Evolutionary conservation across 2,329 filamentous ascomycete genomes (phyloP).

Genomic region (Albifimbria verrucaria): DNA sequence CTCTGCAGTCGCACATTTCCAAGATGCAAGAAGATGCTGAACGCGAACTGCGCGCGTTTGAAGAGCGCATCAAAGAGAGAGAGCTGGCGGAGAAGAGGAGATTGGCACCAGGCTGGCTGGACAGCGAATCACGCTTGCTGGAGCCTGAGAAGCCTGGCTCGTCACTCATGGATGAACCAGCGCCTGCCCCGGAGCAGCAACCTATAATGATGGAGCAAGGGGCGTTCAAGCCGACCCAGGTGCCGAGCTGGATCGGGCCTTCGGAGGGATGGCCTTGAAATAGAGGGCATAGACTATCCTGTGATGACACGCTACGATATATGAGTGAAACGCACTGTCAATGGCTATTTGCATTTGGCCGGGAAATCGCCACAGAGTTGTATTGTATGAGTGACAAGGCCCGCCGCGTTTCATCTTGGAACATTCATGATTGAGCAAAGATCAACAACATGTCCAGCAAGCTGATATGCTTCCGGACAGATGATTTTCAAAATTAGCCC

Average conservation of each 20-base stretch:
- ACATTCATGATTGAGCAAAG: no score
- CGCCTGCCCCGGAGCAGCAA: background rate
- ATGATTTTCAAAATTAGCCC: no score
- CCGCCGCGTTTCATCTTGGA: no score
- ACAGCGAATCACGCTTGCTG: constrained; percentile 67
- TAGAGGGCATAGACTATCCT: constrained; percentile 10
- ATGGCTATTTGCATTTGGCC: background rate
- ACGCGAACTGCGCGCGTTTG: constrained; percentile 64
- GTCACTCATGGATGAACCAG: constrained; percentile 3
- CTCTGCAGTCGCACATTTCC: constrained; percentile 72
- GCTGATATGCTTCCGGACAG: no score
- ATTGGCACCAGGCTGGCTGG: constrained; percentile 77
- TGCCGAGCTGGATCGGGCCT: constrained; percentile 55
- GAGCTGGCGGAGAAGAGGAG: constrained; percentile 78
- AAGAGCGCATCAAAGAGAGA: constrained; percentile 60
- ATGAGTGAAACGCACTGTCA: background rate
- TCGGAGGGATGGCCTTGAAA: constrained; percentile 44
- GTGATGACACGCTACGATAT: background rate
- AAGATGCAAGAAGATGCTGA: constrained; percentile 67
- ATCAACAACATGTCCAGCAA: no score
- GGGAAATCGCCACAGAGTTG: no score
- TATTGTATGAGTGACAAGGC: no score
- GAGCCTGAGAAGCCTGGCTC: constrained; percentile 57
- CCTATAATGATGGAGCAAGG: constrained; percentile 4
- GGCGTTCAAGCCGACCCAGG: constrained; percentile 44